These are phyloP conservation scores for Leishmania guyanensis DNA, from an alignment of 208 protist genomes.

Conservation along the genomic window DNA sequence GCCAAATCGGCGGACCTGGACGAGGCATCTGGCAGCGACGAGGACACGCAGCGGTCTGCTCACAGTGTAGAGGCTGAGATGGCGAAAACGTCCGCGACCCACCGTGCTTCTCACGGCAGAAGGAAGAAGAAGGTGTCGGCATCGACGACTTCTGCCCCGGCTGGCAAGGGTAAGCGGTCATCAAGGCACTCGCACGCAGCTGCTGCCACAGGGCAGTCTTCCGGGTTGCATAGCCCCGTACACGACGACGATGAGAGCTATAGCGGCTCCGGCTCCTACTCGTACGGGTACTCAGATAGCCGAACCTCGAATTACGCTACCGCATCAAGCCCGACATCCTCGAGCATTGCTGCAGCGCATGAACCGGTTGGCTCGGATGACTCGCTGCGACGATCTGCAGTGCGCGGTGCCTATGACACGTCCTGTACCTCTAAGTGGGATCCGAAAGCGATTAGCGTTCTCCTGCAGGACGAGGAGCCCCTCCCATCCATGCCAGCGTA, in stretches of 20 bases:
- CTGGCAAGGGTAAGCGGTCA: background rate
- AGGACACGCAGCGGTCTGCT: background rate
- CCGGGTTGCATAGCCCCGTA: background rate
- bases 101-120: background rate
- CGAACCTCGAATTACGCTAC: background rate
- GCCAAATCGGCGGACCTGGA: background rate
- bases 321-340: background rate
- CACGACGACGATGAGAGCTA: slow-evolving; percentile 12
- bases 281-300: slow-evolving; percentile 24
- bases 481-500: slow-evolving; percentile 49
- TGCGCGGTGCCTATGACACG: background rate
- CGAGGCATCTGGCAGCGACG: background rate
- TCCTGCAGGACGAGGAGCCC: slow-evolving; percentile 27
- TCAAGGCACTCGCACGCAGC: background rate
- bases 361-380: background rate
- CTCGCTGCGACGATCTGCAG: background rate
- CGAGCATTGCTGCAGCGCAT: background rate
- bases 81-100: background rate
- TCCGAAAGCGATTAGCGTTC: background rate
- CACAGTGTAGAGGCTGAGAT: background rate
- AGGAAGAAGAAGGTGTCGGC: background rate
- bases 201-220: background rate
- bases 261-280: slow-evolving; percentile 25
- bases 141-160: background rate
- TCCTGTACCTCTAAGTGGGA: slow-evolving; percentile 6